Percentiles rank a stretch among this genome's conserved stretches.
Conservation (phyloP, 148 eudicot species). For the Nepenthes mirabilis region DNA sequence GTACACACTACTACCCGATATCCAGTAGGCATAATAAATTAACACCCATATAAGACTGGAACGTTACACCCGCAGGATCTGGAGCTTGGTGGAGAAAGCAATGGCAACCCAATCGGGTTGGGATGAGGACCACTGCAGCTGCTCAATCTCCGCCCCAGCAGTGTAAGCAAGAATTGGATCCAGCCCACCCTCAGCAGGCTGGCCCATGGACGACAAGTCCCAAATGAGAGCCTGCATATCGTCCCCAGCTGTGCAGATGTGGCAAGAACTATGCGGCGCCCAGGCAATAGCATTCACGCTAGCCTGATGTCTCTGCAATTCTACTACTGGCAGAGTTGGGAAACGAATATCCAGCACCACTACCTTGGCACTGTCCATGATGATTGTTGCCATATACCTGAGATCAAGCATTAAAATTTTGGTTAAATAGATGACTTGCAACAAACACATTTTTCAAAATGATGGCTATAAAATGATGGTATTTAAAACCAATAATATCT, state of each 20-base stretch:
- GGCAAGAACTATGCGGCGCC: conserved; percentile 96
- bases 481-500: no score
- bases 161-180: conserved; percentile 94
- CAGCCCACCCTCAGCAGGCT: conserved; percentile 90
- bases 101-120: conserved; percentile 99
- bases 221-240: conserved; percentile 94
- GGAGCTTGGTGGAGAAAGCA: conserved; percentile 85
- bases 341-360: conserved; percentile 83
- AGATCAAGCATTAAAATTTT: conserved; percentile 27
- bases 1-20: no score
- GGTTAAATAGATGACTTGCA: conserved; percentile 19
- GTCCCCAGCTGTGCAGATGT: conserved; percentile 97
- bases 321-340: conserved; percentile 88
- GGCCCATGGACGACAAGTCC: conserved; percentile 91
- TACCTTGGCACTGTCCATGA: conserved; percentile 89
- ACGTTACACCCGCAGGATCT: conserved; percentile 63
- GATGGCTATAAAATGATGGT: no score
- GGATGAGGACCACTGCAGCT: conserved; percentile 92
- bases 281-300: conserved; percentile 90
- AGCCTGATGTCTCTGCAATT: conserved; percentile 80
- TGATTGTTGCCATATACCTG: conserved; percentile 91
- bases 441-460: no score
- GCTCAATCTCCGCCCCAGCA: conserved; percentile 96
- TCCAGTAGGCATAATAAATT: neutral
- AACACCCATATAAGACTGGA: neutral